These are phyloP conservation scores for Fusarium ramigenum DNA, from an alignment of 2,329 filamentous ascomycete species.

Conservation along the genomic window DNA sequence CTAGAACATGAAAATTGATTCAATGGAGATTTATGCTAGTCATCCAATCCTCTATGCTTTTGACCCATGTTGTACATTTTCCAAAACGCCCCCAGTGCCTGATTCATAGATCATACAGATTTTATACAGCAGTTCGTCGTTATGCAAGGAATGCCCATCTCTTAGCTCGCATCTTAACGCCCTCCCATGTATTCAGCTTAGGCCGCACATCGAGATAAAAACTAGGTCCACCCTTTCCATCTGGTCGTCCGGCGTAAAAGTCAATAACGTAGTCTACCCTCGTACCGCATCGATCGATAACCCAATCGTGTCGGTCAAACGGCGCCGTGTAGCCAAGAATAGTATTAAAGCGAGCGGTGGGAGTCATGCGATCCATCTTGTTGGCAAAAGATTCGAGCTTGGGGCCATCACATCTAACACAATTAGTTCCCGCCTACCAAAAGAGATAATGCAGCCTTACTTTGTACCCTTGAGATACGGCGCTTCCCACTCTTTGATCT, in stretches of 20 bases:
- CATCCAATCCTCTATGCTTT: conserved; percentile 7
- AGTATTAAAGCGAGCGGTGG: conserved; percentile 83
- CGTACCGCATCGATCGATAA: conserved; percentile 88
- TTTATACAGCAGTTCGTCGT: conserved; percentile 3
- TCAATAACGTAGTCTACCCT: conserved; percentile 96
- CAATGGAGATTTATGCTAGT: conserved; percentile 37
- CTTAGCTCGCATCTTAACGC: conserved; percentile 71
- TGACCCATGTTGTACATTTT: conserved; percentile 35
- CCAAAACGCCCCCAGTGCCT: conserved; percentile 36
- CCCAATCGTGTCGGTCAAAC: conserved; percentile 98
- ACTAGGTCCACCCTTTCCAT: conserved; percentile 56
- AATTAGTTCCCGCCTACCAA: not conserved
- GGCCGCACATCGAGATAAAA: conserved; percentile 76
- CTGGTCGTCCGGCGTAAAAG: conserved; percentile 82
- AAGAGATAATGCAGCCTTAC: conserved; percentile 50
- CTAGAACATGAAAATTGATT: conserved; percentile 3
- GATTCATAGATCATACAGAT: conserved; percentile 37
- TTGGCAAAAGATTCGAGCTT: conserved; percentile 86
- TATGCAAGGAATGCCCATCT: conserved; percentile 61
- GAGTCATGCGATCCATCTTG: conserved; percentile 74
- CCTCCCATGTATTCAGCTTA: conserved; percentile 75
- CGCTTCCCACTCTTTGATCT: conserved; percentile 90
- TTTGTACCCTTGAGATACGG: conserved; percentile 68
- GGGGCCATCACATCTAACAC: conserved; percentile 72
- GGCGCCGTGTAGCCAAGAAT: conserved; percentile 88